Percentiles rank a stretch among this genome's conserved stretches.
These are phyloP conservation scores for Lentinula aciculospora DNA, from an alignment of 768 basidiomycete genomes.

Conservation along the genomic window DNA sequence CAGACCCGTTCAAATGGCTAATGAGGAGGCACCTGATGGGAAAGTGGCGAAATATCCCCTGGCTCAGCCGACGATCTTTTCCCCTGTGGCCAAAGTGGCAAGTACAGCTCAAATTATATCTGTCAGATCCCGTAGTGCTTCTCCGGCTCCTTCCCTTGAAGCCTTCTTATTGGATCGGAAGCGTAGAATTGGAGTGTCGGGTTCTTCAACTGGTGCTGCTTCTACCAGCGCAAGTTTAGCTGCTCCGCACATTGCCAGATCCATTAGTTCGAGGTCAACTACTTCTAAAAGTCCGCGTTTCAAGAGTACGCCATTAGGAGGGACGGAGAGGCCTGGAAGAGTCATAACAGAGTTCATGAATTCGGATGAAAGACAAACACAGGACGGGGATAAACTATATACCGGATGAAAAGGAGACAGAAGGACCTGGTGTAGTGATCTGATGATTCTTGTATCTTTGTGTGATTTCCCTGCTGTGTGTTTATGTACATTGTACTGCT, in stretches of 20 bases:
- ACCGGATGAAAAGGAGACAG: slow-evolving; percentile 24
- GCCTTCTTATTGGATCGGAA: slow-evolving; percentile 64
- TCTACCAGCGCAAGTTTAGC: slow-evolving; percentile 4
- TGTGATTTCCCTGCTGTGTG: not conserved
- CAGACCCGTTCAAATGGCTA: not conserved
- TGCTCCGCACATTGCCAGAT: slow-evolving; percentile 13
- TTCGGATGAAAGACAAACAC: slow-evolving; percentile 23
- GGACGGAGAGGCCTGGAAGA: slow-evolving; percentile 20
- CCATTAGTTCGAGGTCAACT: slow-evolving; percentile 11
- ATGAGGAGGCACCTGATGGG: not conserved
- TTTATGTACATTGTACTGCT: not conserved
- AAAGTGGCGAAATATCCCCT: not conserved
- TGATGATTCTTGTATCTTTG: not conserved
- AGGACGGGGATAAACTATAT: slow-evolving; percentile 26
- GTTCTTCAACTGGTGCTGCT: slow-evolving; percentile 8
- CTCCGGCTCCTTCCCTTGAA: slow-evolving; percentile 58
- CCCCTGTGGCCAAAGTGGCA: slow-evolving; percentile 10
- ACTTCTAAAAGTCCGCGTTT: slow-evolving; percentile 50
- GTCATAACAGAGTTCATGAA: not conserved
- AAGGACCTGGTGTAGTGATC: slow-evolving; percentile 19
- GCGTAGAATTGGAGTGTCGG: slow-evolving; percentile 36
- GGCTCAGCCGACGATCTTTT: slow-evolving; percentile 9
- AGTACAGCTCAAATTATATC: slow-evolving; percentile 10
- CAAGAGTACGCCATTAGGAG: slow-evolving; percentile 68
- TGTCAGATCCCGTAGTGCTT: slow-evolving; percentile 27